A percentile compares a stretch with the other conserved stretches of the same genome.
Evolutionary conservation across 164 flowering plant species (phyloP).

Genomic region (Houttuynia cordata): DNA sequence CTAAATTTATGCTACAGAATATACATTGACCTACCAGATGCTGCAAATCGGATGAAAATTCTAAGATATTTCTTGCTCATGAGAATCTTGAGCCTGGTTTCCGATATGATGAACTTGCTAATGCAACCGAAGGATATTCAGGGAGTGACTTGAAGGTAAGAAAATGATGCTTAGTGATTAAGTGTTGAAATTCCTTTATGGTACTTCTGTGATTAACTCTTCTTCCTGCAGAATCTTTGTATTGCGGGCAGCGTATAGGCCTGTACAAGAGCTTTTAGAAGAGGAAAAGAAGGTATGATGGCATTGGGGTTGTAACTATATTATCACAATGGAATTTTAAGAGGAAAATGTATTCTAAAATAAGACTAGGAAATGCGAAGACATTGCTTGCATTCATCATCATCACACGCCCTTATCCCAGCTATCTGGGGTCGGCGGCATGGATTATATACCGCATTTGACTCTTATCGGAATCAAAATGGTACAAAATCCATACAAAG

Average conservation of each 20-base stretch:
- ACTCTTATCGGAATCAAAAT: too few species aligned
- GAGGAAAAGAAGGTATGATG: conserved; percentile 46
- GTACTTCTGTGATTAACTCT: background rate
- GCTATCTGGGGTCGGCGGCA: too few species aligned
- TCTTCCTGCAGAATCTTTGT: conserved; percentile 71
- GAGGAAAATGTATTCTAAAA: too few species aligned
- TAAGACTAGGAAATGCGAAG: too few species aligned
- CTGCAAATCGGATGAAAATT: conserved; percentile 78
- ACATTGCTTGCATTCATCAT: too few species aligned
- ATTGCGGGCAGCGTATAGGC: conserved; percentile 96
- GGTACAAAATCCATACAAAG: too few species aligned
- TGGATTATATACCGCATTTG: too few species aligned
- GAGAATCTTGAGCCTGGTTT: conserved; percentile 62
- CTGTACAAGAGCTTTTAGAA: conserved; percentile 90
- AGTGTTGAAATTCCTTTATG: background rate
- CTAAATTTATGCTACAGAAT: conserved; percentile 34
- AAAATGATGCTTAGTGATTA: background rate
- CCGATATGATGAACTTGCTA: conserved; percentile 62
- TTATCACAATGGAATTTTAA: background rate
- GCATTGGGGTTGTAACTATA: background rate
- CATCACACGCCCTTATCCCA: too few species aligned
- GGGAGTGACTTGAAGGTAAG: conserved; percentile 96
- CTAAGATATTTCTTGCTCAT: conserved; percentile 62
- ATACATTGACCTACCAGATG: conserved; percentile 91
- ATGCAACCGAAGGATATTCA: conserved; percentile 90